Base-by-base conservation (phyloP, 495 filamentous ascomycete species). In the Tetracladium setigerum region DNA sequence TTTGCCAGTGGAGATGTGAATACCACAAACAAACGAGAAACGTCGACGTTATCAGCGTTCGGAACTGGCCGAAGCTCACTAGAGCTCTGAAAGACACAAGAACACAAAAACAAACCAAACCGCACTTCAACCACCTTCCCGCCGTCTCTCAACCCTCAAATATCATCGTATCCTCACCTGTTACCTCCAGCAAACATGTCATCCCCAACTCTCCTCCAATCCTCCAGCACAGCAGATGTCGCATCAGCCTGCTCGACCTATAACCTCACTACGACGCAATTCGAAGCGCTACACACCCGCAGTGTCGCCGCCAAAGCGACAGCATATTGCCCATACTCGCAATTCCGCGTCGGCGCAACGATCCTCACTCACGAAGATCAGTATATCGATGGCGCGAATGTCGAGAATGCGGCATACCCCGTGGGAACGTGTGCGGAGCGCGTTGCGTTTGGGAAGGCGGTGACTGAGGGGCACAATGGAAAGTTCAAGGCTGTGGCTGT, bases 401-500 rank as follows among this genome's bases (percentile, higher is more conserved):
- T 98, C 22, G 92, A 98, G 67, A 97, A 97, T 64, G 92, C 86
- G 1, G 73, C 82, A 18, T 97, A 95, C 60, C 90, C 91, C 5
- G 89, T 96, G 16, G 86, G 86, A 0, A 91, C 85, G 0, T 98
- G 92, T 61, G 92, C 92, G n/a, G 92, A 97, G 74, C 71, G 89
- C 30, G 84, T 87, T 10, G 86, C 91, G 2, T 67, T 96, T 52
- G 84, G 76, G 2, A 87, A 78, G 44, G 92, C 92, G n/a, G 73
- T 95, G 41, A 72, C 61, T 30, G 72, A 81, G 48, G 87, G 88
- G 2, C 76, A 85, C 44, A 69, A 64, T 11, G 22, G 22, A 27
- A 66, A 68, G 6, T 91, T 95, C 69, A 84, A 79, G 55, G 92
- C 90, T 12, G 62, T 98, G 27, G 91, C 86, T 12, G 89, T 98